phyloP scores from a whole-genome alignment of 73 alveolate genomes.

The Paramecium sonneborni region DNA sequence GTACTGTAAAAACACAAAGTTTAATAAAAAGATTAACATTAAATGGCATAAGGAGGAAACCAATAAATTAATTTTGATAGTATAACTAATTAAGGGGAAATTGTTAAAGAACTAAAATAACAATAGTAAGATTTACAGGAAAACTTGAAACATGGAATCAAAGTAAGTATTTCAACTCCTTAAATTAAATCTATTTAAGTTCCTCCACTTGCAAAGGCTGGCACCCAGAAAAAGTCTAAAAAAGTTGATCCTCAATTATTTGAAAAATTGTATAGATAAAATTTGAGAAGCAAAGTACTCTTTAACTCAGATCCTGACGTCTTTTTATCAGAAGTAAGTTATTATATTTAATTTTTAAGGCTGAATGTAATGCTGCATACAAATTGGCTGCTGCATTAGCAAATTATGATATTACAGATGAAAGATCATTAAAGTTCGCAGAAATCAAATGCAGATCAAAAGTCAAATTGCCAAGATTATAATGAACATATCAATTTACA shows the following conservation, averaged over 20 bases:
- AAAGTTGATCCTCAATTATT: conserved; percentile 8
- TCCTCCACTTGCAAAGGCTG: not conserved
- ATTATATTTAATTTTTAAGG: not conserved
- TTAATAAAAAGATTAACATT: not conserved
- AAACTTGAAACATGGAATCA: not conserved
- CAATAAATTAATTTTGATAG: not conserved
- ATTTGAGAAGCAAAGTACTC: not conserved
- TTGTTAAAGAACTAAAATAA: conserved; percentile 6
- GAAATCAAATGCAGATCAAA: conserved; percentile 27
- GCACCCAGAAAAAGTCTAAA: not conserved
- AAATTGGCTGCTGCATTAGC: conserved; percentile 62
- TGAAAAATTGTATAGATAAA: conserved; percentile 9
- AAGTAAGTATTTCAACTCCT: not conserved
- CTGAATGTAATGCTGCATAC: conserved; percentile 61
- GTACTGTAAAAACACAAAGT: not conserved
- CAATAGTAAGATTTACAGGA: not conserved
- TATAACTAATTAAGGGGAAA: not conserved
- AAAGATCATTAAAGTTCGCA: conserved; percentile 40
- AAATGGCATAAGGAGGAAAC: not conserved
- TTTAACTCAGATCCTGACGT: not conserved
- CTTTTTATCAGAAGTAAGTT: conserved; percentile 23
- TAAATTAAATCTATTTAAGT: not conserved
- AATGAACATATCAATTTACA: not conserved
- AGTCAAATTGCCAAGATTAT: conserved; percentile 40
- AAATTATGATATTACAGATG: conserved; percentile 55